Conservation (phyloP, 2,329 filamentous ascomycete species). For the Colletotrichum tanaceti region DNA sequence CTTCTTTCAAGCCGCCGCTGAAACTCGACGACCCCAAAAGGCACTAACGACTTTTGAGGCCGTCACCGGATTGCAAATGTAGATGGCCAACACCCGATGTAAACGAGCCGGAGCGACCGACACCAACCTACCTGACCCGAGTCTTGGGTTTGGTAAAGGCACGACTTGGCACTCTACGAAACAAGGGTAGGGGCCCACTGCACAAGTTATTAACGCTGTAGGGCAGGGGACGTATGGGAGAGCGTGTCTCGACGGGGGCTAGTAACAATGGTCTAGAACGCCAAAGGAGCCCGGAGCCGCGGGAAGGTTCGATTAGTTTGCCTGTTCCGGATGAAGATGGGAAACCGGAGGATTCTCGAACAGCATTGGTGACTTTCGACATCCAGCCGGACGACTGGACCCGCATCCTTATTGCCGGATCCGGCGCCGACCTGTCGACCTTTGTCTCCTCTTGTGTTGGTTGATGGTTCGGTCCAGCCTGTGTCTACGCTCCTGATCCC, state of each 20-base stretch:
- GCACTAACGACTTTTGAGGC: neutral
- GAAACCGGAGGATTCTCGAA: neutral
- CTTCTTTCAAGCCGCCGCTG: neutral
- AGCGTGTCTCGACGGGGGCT: neutral
- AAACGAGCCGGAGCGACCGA: neutral
- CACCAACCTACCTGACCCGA: neutral
- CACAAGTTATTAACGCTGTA: neutral
- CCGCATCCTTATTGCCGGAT: conserved; percentile 1
- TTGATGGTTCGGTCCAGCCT: neutral
- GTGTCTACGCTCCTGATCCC: neutral
- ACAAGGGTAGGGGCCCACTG: neutral
- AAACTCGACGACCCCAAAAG: neutral
- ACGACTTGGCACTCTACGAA: neutral
- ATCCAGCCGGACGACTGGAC: neutral
- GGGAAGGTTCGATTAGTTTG: neutral
- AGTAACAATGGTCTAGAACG: neutral
- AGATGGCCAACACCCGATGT: neutral
- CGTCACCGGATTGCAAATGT: neutral
- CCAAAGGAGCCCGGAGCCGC: neutral
- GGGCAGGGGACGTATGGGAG: neutral
- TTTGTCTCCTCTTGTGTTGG: neutral
- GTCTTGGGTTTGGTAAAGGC: neutral
- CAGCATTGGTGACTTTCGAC: neutral
- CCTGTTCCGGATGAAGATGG: neutral
- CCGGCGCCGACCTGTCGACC: conserved; percentile 1